These are phyloP conservation scores for Nemania diffusa DNA, from an alignment of 2,329 filamentous ascomycete species.

Conservation along the genomic window DNA sequence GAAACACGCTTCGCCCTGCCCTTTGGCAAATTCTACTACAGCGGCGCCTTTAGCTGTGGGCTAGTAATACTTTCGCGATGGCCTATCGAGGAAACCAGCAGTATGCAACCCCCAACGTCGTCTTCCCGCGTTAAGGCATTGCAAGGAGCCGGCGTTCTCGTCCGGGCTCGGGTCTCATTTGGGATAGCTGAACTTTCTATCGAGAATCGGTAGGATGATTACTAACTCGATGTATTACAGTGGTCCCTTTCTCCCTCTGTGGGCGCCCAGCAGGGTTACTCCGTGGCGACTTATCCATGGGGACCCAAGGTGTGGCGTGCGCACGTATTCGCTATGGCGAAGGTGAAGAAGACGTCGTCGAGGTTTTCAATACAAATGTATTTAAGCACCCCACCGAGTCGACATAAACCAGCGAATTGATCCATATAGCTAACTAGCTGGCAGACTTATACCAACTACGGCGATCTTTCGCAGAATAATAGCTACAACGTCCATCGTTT, in stretches of 20 bases:
- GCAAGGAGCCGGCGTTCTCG: background rate
- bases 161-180: background rate
- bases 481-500: slow-evolving; percentile 91
- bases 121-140: background rate
- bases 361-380: slow-evolving; percentile 93
- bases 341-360: slow-evolving; percentile 72
- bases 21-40: slow-evolving; percentile 92
- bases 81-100: slow-evolving; percentile 86
- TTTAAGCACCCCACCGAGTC: slow-evolving; percentile 1
- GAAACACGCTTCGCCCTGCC: slow-evolving; percentile 80
- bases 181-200: background rate
- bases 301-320: slow-evolving; percentile 84
- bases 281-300: slow-evolving; percentile 95
- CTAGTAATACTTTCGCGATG: slow-evolving; percentile 89
- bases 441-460: slow-evolving; percentile 83
- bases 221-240: slow-evolving; percentile 50
- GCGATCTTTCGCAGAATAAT: slow-evolving; percentile 75
- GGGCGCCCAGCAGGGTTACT: slow-evolving; percentile 94
- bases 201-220: background rate
- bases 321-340: slow-evolving; percentile 80
- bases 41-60: slow-evolving; percentile 88
- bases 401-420: background rate
- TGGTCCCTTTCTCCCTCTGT: slow-evolving; percentile 90
- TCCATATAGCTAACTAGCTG: slow-evolving; percentile 15
- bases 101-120: slow-evolving; percentile 23